Evolutionary conservation across 352 stramenopile genomes (phyloP).

Genomic region (Globisporangium alternatum): DNA sequence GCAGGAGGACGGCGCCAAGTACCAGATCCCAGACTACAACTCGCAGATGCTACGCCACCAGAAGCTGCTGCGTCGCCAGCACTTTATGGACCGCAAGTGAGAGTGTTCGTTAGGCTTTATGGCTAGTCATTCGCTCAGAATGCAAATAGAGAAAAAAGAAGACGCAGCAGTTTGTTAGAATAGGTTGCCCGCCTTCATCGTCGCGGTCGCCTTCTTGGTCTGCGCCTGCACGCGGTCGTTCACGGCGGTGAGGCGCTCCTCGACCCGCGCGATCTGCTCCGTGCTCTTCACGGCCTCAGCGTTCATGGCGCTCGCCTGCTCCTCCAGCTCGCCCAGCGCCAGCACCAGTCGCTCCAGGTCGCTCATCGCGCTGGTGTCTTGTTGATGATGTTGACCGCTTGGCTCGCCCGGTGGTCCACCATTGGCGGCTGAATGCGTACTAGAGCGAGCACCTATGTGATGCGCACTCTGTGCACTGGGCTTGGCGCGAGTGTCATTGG

Average conservation of each 20-base stretch:
- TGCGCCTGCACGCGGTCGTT: slow-evolving; percentile 69
- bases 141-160: not conserved
- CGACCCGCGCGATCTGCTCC: slow-evolving; percentile 70
- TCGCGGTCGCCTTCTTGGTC: slow-evolving; percentile 56
- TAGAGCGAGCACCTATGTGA: not conserved
- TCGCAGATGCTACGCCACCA: slow-evolving; percentile 68
- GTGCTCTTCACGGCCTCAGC: slow-evolving; percentile 62
- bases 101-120: slow-evolving; percentile 9
- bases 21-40: slow-evolving; percentile 74
- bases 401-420: not conserved
- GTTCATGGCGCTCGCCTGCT: slow-evolving; percentile 67
- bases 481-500: slow-evolving; percentile 33
- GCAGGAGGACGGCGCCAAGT: slow-evolving; percentile 54
- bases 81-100: slow-evolving; percentile 85
- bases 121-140: not conserved
- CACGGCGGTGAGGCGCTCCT: slow-evolving; percentile 59
- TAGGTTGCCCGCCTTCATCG: slow-evolving; percentile 37
- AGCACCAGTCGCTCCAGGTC: slow-evolving; percentile 62
- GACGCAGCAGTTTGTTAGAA: slow-evolving; percentile 24
- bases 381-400: not conserved
- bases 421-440: not conserved
- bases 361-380: slow-evolving; percentile 21
- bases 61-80: slow-evolving; percentile 73
- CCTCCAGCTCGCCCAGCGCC: slow-evolving; percentile 65
- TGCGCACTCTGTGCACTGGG: not conserved